Percentiles rank a stretch among this genome's conserved stretches.
Evolutionary conservation across 2,329 filamentous ascomycete genomes (phyloP).

Genomic region (Domatiomyces globalis): DNA sequence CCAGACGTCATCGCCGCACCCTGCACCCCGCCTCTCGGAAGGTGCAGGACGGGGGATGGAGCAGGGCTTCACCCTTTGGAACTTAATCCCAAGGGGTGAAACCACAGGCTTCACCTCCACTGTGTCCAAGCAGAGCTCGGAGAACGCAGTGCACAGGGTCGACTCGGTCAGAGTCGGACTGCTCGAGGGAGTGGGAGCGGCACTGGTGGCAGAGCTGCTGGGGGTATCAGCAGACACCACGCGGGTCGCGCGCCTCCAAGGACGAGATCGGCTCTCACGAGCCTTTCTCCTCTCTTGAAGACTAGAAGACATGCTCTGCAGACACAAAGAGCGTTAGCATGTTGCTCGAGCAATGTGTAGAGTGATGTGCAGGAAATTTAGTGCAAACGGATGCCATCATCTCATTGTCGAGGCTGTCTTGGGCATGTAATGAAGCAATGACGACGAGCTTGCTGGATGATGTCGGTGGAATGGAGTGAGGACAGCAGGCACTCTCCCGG

Average conservation of each 20-base stretch:
- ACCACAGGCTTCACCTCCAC: neutral
- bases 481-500: too few relatives aligned
- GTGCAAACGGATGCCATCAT: neutral
- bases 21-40: neutral
- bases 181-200: neutral
- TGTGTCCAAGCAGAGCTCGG: too few relatives aligned
- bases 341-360: neutral
- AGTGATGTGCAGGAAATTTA: neutral
- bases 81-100: neutral
- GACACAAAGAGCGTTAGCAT: neutral
- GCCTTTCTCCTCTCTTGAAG: neutral
- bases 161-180: neutral
- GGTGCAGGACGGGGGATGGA: neutral
- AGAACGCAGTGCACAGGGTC: neutral
- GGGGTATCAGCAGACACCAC: neutral
- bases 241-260: neutral
- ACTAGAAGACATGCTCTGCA: neutral
- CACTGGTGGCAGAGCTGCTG: neutral
- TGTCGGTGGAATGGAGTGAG: neutral
- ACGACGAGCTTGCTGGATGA: neutral
- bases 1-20: neutral
- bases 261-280: neutral
- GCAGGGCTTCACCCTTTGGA: neutral
- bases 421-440: neutral
- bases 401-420: neutral